Evolutionary conservation across 768 basidiomycete genomes (phyloP), one percentile per base, ranked within the genome.

Genomic region (Suillus clintonianus): DNA sequence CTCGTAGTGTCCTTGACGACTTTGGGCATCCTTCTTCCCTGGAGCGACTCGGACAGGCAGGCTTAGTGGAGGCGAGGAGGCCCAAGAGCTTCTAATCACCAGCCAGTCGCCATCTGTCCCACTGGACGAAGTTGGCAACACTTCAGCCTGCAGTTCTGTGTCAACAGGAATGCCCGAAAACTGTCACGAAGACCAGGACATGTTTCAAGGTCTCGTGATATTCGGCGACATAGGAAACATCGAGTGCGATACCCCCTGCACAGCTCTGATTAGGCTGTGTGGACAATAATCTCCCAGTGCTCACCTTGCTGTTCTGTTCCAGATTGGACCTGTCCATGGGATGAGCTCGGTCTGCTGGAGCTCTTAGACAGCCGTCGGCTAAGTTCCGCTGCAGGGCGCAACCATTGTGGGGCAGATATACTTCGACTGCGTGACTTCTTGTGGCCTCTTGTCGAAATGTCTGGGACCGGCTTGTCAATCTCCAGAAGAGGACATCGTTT

Each of bases 171-270:
- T 71, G 4, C 85, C 84, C 2, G 80, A 80, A n/a, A 37, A 88
- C 78, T 24, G 85, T 84, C 59, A 95, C 79, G 72, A 94, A 91
- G 27, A 94, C 85, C 41, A 94, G 80, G 36, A 97, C 83, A 56
- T 90, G 89, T 27, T 88, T 87, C 5, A 98, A 84, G 62, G 88
- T 92, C 72, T 95, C 92, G 71, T 96, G 94, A 70, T 93, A 85
- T 75, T 97, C 96, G 1, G 86, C 86, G 32, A 89, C 77, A 65
- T 84, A 89, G 17, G 80, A 74, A 10, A 89, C 74, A 55, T 79
- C 74, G 9, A 84, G 71, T 0, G 75, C 74, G 45, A 64, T 19
- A 6, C 17, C 17, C 24, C 24, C 56, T 57, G 56, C 24, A 30
- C 5, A 39, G 27, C 11, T 34, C 17, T 57, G 19, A 17, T 57